A percentile compares a stretch with the other conserved stretches of the same genome.
Conservation (phyloP, 2,329 filamentous ascomycete genomes). For the Alternaria sp. region DNA sequence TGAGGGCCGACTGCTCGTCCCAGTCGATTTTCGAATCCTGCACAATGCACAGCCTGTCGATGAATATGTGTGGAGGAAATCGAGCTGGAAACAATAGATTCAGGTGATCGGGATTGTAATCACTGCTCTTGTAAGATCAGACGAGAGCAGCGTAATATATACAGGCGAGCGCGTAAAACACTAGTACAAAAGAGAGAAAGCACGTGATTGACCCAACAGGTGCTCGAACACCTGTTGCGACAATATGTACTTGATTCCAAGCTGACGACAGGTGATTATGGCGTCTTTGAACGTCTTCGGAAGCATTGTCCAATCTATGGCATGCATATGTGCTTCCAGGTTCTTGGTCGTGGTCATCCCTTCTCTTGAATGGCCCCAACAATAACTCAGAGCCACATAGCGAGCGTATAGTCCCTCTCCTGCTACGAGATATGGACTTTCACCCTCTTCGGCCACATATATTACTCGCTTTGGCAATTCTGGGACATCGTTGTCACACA, state of each 20-base stretch:
- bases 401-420: background rate
- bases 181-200: too few species aligned
- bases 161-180: too few species aligned
- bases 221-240: too few species aligned
- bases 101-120: too few species aligned
- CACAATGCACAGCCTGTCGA: background rate
- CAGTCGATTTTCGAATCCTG: background rate
- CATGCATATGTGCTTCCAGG: background rate
- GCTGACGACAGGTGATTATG: background rate
- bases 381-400: background rate
- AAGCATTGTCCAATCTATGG: background rate
- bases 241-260: background rate
- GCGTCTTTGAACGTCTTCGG: background rate
- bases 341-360: background rate
- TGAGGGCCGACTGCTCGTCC: background rate
- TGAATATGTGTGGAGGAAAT: too few species aligned
- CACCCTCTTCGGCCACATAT: background rate
- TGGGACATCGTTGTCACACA: accelerated
- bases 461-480: background rate
- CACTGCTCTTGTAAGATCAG: too few species aligned
- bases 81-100: too few species aligned
- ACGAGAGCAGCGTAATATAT: too few species aligned
- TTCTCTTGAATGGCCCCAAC: background rate
- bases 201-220: too few species aligned
- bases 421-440: background rate